phyloP scores from a whole-genome alignment of 345 rosid species.

The Ceriops tagal region DNA sequence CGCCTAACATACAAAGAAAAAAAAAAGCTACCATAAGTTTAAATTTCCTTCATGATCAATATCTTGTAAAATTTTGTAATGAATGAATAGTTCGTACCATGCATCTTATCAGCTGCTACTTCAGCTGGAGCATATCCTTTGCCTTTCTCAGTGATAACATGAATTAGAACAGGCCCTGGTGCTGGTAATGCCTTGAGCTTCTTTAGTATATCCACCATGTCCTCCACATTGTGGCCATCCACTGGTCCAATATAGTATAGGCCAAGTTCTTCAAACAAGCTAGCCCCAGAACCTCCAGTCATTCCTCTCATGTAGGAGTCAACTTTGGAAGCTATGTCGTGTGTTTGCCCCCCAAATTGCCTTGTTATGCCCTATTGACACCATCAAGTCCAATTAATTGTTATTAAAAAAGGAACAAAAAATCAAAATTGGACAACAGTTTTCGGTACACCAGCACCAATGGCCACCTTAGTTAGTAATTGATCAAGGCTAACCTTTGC shows the following conservation, averaged over 20 bases:
- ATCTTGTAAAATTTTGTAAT: background rate
- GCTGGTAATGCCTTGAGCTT: constrained; percentile 32
- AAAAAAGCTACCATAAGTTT: background rate
- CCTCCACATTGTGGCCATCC: constrained; percentile 44
- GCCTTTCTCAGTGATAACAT: constrained; percentile 50
- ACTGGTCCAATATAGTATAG: constrained; percentile 47
- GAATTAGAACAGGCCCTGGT: constrained; percentile 46
- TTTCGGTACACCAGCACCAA: background rate
- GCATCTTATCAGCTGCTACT: constrained; percentile 46
- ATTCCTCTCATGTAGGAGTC: constrained; percentile 29
- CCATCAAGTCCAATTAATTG: background rate
- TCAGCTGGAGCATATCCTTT: constrained; percentile 53
- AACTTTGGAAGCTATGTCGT: constrained; percentile 31
- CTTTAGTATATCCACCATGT: constrained; percentile 34
- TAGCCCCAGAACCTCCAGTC: constrained; percentile 20
- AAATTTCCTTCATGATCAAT: background rate
- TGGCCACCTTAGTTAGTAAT: background rate
- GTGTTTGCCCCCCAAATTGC: constrained; percentile 34
- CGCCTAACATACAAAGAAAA: constrained; percentile 23
- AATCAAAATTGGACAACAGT: background rate
- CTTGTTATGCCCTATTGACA: constrained; percentile 29
- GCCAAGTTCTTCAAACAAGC: constrained; percentile 49
- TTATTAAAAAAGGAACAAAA: too few species aligned
- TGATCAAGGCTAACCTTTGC: constrained; percentile 31
- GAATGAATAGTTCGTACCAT: constrained; percentile 26